Conservation (phyloP, 202 grass and related monocot species). For the Dendrocalamus latiflorus region DNA sequence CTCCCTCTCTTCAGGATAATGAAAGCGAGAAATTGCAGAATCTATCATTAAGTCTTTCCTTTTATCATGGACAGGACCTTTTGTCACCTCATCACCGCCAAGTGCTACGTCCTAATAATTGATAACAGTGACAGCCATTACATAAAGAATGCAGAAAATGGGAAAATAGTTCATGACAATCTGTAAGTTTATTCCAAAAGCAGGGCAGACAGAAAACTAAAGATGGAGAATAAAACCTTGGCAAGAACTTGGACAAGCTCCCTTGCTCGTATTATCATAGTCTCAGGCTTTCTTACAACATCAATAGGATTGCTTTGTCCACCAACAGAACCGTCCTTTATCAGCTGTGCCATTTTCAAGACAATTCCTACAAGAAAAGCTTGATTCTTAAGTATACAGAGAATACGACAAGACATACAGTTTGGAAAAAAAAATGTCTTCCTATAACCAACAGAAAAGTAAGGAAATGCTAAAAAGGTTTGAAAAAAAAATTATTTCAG, state of each 20-base stretch:
- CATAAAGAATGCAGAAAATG: constrained; percentile 6
- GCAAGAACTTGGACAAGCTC: constrained; percentile 86
- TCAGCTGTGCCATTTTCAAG: constrained; percentile 91
- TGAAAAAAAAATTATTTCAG: constrained; percentile 1
- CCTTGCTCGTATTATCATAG: constrained; percentile 77
- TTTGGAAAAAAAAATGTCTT: background rate
- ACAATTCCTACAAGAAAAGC: constrained; percentile 53
- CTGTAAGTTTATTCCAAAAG: constrained; percentile 6
- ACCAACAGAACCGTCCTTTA: constrained; percentile 60
- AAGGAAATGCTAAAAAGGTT: background rate
- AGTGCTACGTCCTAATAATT: constrained; percentile 68
- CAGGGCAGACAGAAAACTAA: background rate
- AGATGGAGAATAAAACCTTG: constrained; percentile 50
- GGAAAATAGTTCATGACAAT: background rate
- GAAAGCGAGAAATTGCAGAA: constrained; percentile 82
- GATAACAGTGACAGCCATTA: constrained; percentile 15
- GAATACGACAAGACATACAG: background rate
- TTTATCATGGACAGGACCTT: constrained; percentile 68
- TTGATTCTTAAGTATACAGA: constrained; percentile 18
- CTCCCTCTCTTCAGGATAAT: constrained; percentile 81
- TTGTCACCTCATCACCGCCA: constrained; percentile 62
- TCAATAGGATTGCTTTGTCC: constrained; percentile 47
- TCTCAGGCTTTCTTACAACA: constrained; percentile 63
- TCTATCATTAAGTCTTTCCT: constrained; percentile 92
- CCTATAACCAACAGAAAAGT: background rate